These are phyloP conservation scores for Malassezia psittaci DNA, from an alignment of 1,284 basidiomycete genomes.

Conservation along the genomic window DNA sequence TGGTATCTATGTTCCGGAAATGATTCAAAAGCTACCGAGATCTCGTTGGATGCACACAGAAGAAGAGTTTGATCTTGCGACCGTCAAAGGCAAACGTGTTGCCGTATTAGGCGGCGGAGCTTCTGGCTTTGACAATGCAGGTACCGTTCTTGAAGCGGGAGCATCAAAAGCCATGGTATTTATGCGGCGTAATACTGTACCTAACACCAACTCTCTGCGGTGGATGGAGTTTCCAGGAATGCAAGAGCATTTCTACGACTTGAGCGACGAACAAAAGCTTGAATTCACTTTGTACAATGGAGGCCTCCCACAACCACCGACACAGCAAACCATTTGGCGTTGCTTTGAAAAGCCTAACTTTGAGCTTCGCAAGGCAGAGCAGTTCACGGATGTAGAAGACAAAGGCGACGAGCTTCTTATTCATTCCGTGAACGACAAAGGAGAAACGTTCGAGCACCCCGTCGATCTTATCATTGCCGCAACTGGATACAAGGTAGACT, in stretches of 20 bases:
- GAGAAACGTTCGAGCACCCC: background rate
- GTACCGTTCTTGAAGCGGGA: conserved; percentile 4
- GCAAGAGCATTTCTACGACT: conserved; percentile 12
- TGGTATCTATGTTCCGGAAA: background rate
- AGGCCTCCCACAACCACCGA: conserved; percentile 8
- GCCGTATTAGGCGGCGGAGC: conserved; percentile 10
- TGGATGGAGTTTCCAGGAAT: conserved; percentile 15
- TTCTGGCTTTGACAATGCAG: conserved; percentile 14
- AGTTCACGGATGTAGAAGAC: background rate
- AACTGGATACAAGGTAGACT: conserved; percentile 8
- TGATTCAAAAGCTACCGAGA: background rate
- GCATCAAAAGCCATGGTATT: conserved; percentile 2
- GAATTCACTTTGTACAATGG: conserved; percentile 11
- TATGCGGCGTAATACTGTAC: conserved; percentile 5
- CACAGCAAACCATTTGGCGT: conserved; percentile 12
- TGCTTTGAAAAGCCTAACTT: conserved; percentile 4
- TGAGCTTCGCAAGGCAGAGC: conserved; percentile 6
- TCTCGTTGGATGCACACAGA: conserved; percentile 7
- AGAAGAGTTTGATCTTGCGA: conserved; percentile 6
- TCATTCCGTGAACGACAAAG: conserved; percentile 1
- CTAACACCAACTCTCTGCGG: conserved; percentile 6
- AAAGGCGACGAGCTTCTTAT: background rate
- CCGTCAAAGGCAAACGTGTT: background rate
- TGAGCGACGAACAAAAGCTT: conserved; percentile 8
- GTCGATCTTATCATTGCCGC: conserved; percentile 7